These are phyloP conservation scores for Penicillium sp. DNA, from an alignment of 2,329 filamentous ascomycete genomes.

Conservation along the genomic window DNA sequence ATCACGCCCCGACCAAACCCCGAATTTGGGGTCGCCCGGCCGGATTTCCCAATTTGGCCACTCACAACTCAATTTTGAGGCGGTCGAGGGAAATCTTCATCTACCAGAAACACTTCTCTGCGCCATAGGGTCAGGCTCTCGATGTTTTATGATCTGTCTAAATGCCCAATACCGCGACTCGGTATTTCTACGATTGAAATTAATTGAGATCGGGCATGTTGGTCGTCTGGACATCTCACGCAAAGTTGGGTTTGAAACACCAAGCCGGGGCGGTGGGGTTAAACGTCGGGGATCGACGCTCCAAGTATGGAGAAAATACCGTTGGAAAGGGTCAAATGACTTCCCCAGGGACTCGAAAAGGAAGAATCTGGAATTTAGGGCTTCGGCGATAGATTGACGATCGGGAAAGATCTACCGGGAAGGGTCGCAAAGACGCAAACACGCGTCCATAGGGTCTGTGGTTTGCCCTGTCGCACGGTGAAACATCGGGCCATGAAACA, in stretches of 20 bases:
- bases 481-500: conserved; percentile 5
- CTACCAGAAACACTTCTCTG: conserved; percentile 2
- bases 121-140: background rate
- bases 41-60: background rate
- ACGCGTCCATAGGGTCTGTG: background rate
- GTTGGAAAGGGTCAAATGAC: background rate
- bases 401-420: background rate
- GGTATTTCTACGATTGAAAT: background rate
- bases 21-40: background rate
- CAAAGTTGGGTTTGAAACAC: background rate
- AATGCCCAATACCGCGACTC: background rate
- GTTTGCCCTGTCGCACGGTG: conserved; percentile 4
- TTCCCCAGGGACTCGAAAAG: background rate
- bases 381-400: background rate
- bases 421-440: background rate
- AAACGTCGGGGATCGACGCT: background rate
- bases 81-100: conserved; percentile 1
- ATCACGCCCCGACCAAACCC: background rate
- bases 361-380: background rate
- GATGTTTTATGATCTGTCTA: background rate
- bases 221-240: background rate
- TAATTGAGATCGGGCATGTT: background rate
- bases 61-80: conserved; percentile 7
- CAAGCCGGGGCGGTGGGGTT: background rate
- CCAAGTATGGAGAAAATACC: background rate